A percentile compares a stretch with the other conserved stretches of the same genome.
Evolutionary conservation across 192 early-diverging fungal genomes (phyloP).

Genomic region (Diversispora epigaea): DNA sequence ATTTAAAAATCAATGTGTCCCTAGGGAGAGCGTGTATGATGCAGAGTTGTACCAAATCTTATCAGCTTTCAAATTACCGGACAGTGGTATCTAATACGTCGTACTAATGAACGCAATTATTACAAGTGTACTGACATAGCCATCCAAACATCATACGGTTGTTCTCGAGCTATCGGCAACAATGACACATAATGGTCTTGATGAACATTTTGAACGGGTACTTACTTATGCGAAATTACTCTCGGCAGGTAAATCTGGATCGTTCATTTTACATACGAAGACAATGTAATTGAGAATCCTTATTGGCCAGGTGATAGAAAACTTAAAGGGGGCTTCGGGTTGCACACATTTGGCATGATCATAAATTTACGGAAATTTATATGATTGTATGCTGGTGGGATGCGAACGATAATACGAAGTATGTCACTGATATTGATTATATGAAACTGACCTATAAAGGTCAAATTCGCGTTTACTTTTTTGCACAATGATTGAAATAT

Average conservation of each 20-base stretch:
- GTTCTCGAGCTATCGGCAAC: constrained; percentile 29
- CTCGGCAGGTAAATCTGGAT: constrained; percentile 7
- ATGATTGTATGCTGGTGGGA: constrained; percentile 23
- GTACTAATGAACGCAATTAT: constrained; percentile 16
- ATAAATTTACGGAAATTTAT: constrained; percentile 2
- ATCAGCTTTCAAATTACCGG: constrained; percentile 20
- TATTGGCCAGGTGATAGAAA: not conserved
- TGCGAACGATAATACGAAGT: constrained; percentile 14
- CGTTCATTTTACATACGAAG: constrained; percentile 25
- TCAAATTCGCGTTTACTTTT: no score
- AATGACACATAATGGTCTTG: not conserved
- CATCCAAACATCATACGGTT: not conserved
- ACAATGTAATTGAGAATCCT: not conserved
- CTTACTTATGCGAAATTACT: constrained; percentile 10
- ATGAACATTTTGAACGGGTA: constrained; percentile 23
- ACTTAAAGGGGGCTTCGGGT: constrained; percentile 25
- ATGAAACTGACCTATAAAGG: no score
- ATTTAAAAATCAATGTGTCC: constrained; percentile 13
- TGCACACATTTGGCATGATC: constrained; percentile 28
- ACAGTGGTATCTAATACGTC: constrained; percentile 30
- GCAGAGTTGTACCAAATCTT: constrained; percentile 27
- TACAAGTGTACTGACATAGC: constrained; percentile 22
- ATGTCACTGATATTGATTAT: constrained; percentile 21
- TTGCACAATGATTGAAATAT: no score
- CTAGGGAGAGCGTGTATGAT: constrained; percentile 30